phyloP scores from a whole-genome alignment of 371 early-diverging fungal species.

The Lichtheimia ornata region DNA sequence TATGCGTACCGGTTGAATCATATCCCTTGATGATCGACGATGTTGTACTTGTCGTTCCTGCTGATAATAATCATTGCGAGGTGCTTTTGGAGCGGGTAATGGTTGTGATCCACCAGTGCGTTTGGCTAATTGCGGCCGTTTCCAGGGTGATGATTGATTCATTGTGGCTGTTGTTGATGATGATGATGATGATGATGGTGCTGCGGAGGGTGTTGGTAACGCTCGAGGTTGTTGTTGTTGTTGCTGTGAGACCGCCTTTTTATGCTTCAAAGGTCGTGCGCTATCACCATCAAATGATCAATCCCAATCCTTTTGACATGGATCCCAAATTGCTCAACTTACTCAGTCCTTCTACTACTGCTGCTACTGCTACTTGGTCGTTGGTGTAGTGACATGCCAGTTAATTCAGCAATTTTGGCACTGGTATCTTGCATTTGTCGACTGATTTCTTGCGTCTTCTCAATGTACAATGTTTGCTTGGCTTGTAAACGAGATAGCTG shows the following conservation, averaged over 20 bases:
- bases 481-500: slow-evolving; percentile 19
- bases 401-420: slow-evolving; percentile 13
- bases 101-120: slow-evolving; percentile 3
- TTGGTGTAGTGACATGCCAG: neutral
- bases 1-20: too few relatives aligned
- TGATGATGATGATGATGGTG: neutral
- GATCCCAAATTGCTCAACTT: too few relatives aligned
- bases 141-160: too few relatives aligned
- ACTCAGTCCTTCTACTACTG: too few relatives aligned
- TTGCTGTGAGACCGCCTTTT: too few relatives aligned
- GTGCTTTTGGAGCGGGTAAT: slow-evolving; percentile 4
- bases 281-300: too few relatives aligned
- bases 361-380: neutral
- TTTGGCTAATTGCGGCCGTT: slow-evolving; percentile 4
- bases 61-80: neutral
- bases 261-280: too few relatives aligned
- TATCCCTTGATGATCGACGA: too few relatives aligned
- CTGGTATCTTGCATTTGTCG: slow-evolving; percentile 12
- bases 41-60: too few relatives aligned
- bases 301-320: too few relatives aligned
- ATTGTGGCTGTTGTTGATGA: neutral
- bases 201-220: neutral
- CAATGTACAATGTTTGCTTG: slow-evolving; percentile 20
- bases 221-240: neutral
- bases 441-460: slow-evolving; percentile 15